Evolutionary conservation across 371 early-diverging fungal genomes (phyloP).

Genomic region (Capniomyces stellatus): DNA sequence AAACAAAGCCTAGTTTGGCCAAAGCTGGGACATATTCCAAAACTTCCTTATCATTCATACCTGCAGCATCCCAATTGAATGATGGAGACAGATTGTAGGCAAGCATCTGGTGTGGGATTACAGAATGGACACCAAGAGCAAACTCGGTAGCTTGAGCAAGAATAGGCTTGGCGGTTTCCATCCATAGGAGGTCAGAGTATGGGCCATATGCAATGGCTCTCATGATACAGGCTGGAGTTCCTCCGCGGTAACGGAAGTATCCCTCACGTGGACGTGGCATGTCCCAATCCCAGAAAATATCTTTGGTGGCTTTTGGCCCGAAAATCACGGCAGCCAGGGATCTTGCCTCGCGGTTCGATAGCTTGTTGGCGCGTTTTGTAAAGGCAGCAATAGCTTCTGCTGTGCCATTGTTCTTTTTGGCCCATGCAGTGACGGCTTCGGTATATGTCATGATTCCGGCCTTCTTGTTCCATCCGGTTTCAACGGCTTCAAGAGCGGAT

Average conservation of each 20-base stretch:
- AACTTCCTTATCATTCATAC: slow-evolving; percentile 81
- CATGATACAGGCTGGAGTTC: slow-evolving; percentile 75
- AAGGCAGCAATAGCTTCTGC: slow-evolving; percentile 26
- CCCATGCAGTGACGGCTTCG: slow-evolving; percentile 63
- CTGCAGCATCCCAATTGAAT: slow-evolving; percentile 97
- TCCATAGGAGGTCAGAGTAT: slow-evolving; percentile 93
- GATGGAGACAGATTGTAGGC: slow-evolving; percentile 95
- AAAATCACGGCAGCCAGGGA: slow-evolving; percentile 45
- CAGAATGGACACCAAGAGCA: slow-evolving; percentile 55
- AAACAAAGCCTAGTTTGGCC: slow-evolving; percentile 83
- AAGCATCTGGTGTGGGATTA: slow-evolving; percentile 39
- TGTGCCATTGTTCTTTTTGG: slow-evolving; percentile 33
- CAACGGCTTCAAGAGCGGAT: slow-evolving; percentile 59
- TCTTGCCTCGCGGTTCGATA: slow-evolving; percentile 72
- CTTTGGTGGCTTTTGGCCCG: slow-evolving; percentile 34
- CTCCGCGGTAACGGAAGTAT: slow-evolving; percentile 88
- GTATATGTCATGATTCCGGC: slow-evolving; percentile 74
- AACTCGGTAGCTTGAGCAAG: slow-evolving; percentile 84
- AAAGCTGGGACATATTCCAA: slow-evolving; percentile 57
- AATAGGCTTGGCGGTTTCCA: slow-evolving; percentile 94
- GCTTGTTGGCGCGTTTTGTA: slow-evolving; percentile 30
- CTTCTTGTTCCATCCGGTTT: slow-evolving; percentile 70
- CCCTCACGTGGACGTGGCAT: slow-evolving; percentile 85
- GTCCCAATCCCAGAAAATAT: slow-evolving; percentile 87
- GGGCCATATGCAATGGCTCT: slow-evolving; percentile 80